These are phyloP conservation scores for Thuja plicata DNA, from an alignment of 83 land plant genomes.

Conservation along the genomic window DNA sequence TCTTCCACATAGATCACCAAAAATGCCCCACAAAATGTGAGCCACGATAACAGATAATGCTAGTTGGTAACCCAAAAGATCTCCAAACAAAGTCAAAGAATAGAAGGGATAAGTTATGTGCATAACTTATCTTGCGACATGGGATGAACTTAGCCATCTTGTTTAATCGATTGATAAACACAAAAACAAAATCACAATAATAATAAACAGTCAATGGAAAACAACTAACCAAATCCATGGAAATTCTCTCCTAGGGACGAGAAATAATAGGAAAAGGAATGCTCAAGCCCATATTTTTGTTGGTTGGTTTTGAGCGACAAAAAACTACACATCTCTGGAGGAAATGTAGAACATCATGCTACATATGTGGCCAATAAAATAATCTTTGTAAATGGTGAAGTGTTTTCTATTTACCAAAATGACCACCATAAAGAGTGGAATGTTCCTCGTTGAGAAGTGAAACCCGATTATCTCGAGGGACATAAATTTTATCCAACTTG, in stretches of 20 bases:
- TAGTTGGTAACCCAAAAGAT: not conserved
- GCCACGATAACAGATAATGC: not conserved
- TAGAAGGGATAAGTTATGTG: not conserved
- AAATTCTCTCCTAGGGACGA: not conserved
- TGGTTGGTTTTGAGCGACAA: too few species aligned
- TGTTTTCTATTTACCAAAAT: too few species aligned
- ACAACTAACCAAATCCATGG: not conserved
- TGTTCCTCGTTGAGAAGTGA: too few species aligned
- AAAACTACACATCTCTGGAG: too few species aligned
- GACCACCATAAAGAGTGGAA: too few species aligned
- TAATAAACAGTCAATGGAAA: not conserved
- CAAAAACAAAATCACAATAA: not conserved
- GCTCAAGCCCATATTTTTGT: too few species aligned
- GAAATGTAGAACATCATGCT: too few species aligned
- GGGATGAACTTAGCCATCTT: not conserved
- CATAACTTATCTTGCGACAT: not conserved
- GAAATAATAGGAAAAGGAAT: too few species aligned
- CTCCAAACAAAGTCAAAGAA: not conserved
- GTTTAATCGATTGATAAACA: not conserved
- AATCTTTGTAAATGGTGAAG: too few species aligned
- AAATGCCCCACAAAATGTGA: not conserved
- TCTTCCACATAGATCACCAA: not conserved
- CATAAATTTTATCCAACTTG: too few species aligned
- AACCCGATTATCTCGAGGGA: too few species aligned
- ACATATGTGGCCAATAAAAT: too few species aligned